Percentiles rank a stretch among this genome's conserved stretches.
Conservation (phyloP, 768 basidiomycete species). For the Leccinum subtestaceum region DNA sequence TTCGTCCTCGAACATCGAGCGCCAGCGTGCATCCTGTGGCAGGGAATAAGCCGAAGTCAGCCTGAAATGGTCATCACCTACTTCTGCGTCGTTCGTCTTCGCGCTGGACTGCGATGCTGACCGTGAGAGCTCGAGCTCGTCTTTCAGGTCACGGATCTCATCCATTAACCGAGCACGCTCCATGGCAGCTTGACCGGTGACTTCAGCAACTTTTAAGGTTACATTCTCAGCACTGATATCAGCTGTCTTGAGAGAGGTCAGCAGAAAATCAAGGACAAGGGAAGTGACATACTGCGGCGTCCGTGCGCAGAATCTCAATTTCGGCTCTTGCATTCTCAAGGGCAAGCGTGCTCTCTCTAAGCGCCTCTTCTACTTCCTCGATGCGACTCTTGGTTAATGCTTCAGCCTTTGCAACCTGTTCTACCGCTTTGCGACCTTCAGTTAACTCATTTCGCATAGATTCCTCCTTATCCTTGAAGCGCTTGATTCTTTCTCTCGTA, state of each 20-base stretch:
- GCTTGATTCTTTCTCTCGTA: conserved; percentile 59
- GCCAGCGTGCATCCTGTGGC: conserved; percentile 28
- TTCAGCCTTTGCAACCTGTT: conserved; percentile 62
- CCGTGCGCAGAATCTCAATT: conserved; percentile 74
- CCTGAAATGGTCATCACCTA: background rate
- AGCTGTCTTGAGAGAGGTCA: conserved; percentile 36
- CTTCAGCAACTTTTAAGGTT: conserved; percentile 46
- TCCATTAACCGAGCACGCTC: conserved; percentile 52
- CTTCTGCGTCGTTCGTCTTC: conserved; percentile 28
- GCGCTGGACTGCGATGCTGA: conserved; percentile 21
- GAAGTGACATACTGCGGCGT: conserved; percentile 60
- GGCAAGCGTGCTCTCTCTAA: conserved; percentile 82
- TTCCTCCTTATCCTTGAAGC: conserved; percentile 73
- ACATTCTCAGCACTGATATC: conserved; percentile 47
- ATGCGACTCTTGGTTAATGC: conserved; percentile 58
- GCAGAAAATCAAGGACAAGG: background rate
- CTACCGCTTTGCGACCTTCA: conserved; percentile 62
- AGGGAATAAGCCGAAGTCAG: conserved; percentile 1
- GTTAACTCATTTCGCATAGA: conserved; percentile 66
- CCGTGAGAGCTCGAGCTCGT: conserved; percentile 42
- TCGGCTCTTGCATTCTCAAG: conserved; percentile 90
- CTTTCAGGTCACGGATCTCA: conserved; percentile 55
- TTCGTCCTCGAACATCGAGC: conserved; percentile 28
- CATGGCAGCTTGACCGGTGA: conserved; percentile 44
- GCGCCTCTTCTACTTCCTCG: conserved; percentile 86